Percentiles rank a stretch among this genome's conserved stretches.
phyloP scores from a whole-genome alignment of 306 rosid genomes.

The Senna siamea region DNA sequence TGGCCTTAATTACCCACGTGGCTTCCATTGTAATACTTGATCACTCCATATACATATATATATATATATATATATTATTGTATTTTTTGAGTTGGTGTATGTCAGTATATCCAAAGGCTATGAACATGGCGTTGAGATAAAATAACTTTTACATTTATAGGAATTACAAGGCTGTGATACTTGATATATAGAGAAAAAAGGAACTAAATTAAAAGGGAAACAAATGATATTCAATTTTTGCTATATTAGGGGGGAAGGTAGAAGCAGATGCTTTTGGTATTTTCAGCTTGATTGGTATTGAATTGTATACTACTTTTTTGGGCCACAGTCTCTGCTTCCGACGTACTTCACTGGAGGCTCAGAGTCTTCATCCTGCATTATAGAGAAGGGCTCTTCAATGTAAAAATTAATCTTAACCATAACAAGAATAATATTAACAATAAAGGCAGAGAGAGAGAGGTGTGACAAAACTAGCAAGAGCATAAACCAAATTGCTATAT shows the following conservation, averaged over 20 bases:
- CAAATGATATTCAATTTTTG: conserved; percentile 1
- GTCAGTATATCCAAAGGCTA: background rate
- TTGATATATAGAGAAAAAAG: background rate
- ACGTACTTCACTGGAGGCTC: conserved; percentile 42
- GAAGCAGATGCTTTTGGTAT: conserved; percentile 11
- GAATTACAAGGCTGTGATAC: background rate
- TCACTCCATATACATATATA: too few relatives aligned
- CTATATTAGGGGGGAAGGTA: background rate
- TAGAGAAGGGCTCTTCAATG: background rate
- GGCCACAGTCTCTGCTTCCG: conserved; percentile 18
- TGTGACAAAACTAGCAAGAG: too few relatives aligned
- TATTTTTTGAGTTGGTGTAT: too few relatives aligned
- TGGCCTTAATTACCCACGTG: conserved; percentile 2
- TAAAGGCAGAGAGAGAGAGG: too few relatives aligned
- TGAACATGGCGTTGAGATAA: conserved; percentile 1
- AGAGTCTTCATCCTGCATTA: conserved; percentile 45
- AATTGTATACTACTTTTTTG: background rate
- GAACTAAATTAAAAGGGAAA: background rate
- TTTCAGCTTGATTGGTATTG: background rate
- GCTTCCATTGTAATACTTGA: too few relatives aligned
- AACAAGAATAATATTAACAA: too few relatives aligned
- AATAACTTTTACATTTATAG: conserved; percentile 29
- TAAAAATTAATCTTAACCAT: background rate
- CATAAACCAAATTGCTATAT: too few relatives aligned
- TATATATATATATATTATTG: too few relatives aligned